A percentile compares a stretch with the other conserved stretches of the same genome.
Evolutionary conservation across 1,284 basidiomycete species (phyloP).

Genomic region (Salmacisia buchloeana): DNA sequence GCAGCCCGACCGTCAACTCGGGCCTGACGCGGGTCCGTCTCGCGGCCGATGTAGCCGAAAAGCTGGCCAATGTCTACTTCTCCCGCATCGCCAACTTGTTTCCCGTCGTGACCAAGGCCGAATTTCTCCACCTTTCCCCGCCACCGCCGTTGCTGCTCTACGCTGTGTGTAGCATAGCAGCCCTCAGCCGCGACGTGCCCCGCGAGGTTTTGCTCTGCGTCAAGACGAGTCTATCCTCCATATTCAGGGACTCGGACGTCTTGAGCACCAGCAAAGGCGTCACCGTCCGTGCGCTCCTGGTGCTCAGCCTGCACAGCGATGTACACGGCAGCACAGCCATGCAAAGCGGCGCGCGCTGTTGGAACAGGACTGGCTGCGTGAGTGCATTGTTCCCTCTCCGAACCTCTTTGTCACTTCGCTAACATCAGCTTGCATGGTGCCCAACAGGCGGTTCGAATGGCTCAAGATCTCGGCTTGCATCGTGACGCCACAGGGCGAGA

Average conservation of each 20-base stretch:
- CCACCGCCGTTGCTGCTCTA: conserved; percentile 79
- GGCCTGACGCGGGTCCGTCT: conserved; percentile 25
- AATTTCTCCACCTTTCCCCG: conserved; percentile 68
- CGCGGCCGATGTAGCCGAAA: conserved; percentile 54
- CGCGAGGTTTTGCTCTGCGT: conserved; percentile 76
- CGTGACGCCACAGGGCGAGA: conserved; percentile 40
- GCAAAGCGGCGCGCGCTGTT: conserved; percentile 49
- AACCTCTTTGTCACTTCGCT: conserved; percentile 10
- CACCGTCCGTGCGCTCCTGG: conserved; percentile 82
- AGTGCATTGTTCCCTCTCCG: conserved; percentile 48
- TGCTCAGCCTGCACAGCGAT: conserved; percentile 67
- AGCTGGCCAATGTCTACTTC: conserved; percentile 85
- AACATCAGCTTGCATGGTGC: not conserved
- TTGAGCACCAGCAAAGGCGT: conserved; percentile 76
- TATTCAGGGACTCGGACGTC: conserved; percentile 72
- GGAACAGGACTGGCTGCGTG: conserved; percentile 40
- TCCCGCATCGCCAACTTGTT: conserved; percentile 74
- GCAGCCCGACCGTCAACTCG: conserved; percentile 13
- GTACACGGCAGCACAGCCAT: conserved; percentile 51
- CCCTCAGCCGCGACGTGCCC: conserved; percentile 75
- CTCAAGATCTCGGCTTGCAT: conserved; percentile 42
- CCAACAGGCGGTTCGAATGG: conserved; percentile 36
- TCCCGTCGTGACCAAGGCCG: conserved; percentile 76
- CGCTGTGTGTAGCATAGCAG: conserved; percentile 84
- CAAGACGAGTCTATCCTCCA: conserved; percentile 65